These are phyloP conservation scores for Salinomyces thailandicus DNA, from an alignment of 2,329 filamentous ascomycete species.

Conservation along the genomic window DNA sequence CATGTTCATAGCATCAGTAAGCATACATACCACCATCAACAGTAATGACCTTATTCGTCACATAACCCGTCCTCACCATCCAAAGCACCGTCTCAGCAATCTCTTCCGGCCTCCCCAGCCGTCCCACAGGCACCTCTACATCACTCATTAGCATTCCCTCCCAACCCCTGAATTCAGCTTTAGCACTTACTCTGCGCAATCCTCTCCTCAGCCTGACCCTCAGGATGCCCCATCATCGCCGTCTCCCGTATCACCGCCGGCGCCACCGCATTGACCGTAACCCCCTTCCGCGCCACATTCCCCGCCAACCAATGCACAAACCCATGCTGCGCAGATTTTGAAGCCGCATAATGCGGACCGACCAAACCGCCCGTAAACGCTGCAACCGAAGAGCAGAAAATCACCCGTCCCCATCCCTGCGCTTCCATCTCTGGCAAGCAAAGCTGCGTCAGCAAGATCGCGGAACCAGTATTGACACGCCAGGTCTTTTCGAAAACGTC, in stretches of 20 bases:
- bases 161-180: not conserved
- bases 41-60: slow-evolving; percentile 37
- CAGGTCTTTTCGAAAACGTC: slow-evolving; percentile 29
- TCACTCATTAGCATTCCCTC: slow-evolving; percentile 1
- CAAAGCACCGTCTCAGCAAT: slow-evolving; percentile 39
- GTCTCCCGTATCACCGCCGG: slow-evolving; percentile 36
- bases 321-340: slow-evolving; percentile 37
- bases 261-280: slow-evolving; percentile 40
- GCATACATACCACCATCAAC: slow-evolving; percentile 33
- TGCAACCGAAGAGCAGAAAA: slow-evolving; percentile 31
- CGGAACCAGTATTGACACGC: slow-evolving; percentile 29
- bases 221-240: slow-evolving; percentile 31
- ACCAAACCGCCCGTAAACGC: slow-evolving; percentile 32
- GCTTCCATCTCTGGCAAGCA: slow-evolving; percentile 30
- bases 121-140: slow-evolving; percentile 34
- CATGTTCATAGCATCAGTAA: too few relatives aligned
- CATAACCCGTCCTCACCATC: slow-evolving; percentile 38
- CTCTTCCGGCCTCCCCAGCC: slow-evolving; percentile 36
- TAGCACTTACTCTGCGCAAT: slow-evolving; percentile 25
- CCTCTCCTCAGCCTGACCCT: slow-evolving; percentile 21
- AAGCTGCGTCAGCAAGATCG: slow-evolving; percentile 30
- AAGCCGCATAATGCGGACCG: slow-evolving; percentile 31
- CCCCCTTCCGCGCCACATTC: slow-evolving; percentile 33
- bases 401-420: slow-evolving; percentile 27
- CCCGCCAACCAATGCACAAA: slow-evolving; percentile 38